Evolutionary conservation across 2,329 filamentous ascomycete species (phyloP).

Genomic region (Microascus cirrosus): DNA sequence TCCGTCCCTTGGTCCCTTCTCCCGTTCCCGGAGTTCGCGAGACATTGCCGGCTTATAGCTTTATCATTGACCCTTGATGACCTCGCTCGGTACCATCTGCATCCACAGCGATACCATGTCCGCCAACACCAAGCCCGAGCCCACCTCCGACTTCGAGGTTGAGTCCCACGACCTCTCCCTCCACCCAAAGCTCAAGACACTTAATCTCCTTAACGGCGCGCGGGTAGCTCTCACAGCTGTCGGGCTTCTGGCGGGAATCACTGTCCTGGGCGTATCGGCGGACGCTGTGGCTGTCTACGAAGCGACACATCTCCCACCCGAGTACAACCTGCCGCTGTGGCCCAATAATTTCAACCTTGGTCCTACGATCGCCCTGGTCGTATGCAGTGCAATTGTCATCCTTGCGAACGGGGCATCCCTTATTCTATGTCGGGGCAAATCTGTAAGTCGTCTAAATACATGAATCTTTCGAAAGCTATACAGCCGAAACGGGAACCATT

Average conservation of each 20-base stretch:
- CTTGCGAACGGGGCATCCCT: constrained; percentile 36
- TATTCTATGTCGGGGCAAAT: constrained; percentile 32
- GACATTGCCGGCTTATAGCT: background rate
- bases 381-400: constrained; percentile 36
- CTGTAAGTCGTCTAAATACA: constrained; percentile 27
- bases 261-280: constrained; percentile 41
- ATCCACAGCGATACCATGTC: constrained; percentile 5
- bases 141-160: constrained; percentile 36
- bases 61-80: background rate
- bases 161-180: constrained; percentile 24
- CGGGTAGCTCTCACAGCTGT: constrained; percentile 36
- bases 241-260: constrained; percentile 37
- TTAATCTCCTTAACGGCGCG: constrained; percentile 29
- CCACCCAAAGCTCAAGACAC: constrained; percentile 23
- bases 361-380: constrained; percentile 43
- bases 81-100: background rate
- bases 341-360: constrained; percentile 44
- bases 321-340: constrained; percentile 45
- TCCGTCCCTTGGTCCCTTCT: background rate
- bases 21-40: background rate
- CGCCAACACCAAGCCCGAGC: constrained; percentile 24
- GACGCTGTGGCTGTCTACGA: constrained; percentile 45
- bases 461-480: background rate
- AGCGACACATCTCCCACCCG: constrained; percentile 33
- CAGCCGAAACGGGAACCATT: background rate